Conservation (phyloP, 768 basidiomycete species). For the Trichaptum fuscoviolaceum region DNA sequence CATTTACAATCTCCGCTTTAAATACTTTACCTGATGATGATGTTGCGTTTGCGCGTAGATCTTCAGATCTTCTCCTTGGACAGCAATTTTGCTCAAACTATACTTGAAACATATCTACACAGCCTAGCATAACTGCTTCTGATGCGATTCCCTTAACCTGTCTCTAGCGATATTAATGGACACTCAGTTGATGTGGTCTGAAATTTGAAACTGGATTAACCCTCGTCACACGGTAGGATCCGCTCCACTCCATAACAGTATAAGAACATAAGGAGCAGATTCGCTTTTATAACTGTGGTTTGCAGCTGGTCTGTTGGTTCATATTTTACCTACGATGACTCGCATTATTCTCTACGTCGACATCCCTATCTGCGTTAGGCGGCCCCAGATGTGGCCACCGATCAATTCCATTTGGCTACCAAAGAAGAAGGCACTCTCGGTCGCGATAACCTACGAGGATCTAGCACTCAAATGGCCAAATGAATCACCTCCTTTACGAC, state of each 20-base stretch:
- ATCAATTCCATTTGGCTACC: neutral
- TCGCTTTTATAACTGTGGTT: neutral
- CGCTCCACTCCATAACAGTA: neutral
- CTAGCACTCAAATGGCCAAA: neutral
- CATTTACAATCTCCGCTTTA: neutral
- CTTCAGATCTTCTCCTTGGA: neutral
- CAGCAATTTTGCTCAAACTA: neutral
- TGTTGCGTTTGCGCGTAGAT: neutral
- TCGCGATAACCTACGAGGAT: neutral
- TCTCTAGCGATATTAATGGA: neutral
- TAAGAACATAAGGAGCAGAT: too few relatives aligned
- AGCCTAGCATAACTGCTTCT: neutral
- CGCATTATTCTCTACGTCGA: neutral
- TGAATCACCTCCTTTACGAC: neutral
- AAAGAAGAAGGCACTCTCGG: neutral
- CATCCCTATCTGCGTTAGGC: neutral
- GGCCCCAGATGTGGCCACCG: neutral
- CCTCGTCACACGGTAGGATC: neutral
- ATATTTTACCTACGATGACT: neutral
- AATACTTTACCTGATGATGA: too few relatives aligned
- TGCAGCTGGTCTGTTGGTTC: neutral
- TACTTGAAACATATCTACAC: neutral
- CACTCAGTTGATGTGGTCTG: neutral
- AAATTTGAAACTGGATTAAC: neutral
- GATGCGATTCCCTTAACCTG: neutral